Evolutionary conservation across 106 monocot species (phyloP), one percentile per base, ranked within the genome.

Genomic region (Chionographis japonica): DNA sequence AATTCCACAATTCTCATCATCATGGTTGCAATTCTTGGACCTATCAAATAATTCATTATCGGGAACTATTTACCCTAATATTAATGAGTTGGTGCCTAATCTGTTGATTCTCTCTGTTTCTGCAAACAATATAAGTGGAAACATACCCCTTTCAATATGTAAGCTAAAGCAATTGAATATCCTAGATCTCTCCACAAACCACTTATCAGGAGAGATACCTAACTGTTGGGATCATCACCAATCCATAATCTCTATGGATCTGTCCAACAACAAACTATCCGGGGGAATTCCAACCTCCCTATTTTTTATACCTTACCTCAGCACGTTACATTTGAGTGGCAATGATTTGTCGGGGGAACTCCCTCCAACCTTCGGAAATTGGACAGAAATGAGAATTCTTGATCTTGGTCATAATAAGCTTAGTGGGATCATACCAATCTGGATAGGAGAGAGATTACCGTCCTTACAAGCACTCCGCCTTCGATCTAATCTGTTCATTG

Each of bases 151-250:
- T 6, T 67, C 77, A 2, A 52, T 80, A 39, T 85, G 85, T 58
- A 42, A 50, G 16, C 35, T 77, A 38, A 38, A 61, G 53, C 37
- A 59, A 2, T 54, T 81, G 49, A 5, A 40, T 6, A 43, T 53
- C 6, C 56, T 85, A 27, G 74, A 81, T 66, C 65, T 85, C 35
- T 85, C 85, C 7, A 78, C 41, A 2, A 85, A 85, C 39, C 62
- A 56, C 7, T 52, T 85, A 10, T 66, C 81, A 2, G 78, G 81
- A 46, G 56, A 71, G 40, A 46, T 85, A 12, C 81, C 80, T 0
- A 51, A 65, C 17, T 85, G 85, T 53, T 62, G 73, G 74, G 58
- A 55, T 13, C 46, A 13, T 43, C 8, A 4, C 52, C 77, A 20
- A 3, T 65, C 19, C 46, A 58, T 57, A 1, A 0, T 0, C 1